phyloP scores from a whole-genome alignment of 495 filamentous ascomycete genomes.

The Copromyces sp. region DNA sequence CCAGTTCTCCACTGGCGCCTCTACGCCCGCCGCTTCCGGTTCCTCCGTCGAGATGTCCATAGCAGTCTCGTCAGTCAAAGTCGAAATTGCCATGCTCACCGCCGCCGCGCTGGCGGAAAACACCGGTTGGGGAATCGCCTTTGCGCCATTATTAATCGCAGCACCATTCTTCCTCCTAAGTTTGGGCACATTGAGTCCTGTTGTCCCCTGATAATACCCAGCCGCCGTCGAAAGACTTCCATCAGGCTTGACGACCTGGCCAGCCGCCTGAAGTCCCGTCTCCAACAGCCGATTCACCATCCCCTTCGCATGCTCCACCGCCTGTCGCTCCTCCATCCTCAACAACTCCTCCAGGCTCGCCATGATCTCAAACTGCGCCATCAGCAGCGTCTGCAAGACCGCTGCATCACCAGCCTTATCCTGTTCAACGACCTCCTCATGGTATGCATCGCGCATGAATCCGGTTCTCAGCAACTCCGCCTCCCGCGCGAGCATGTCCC shows the following conservation, averaged over 20 bases:
- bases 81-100: background rate
- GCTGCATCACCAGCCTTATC: slow-evolving; percentile 72
- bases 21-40: background rate
- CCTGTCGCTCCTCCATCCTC: slow-evolving; percentile 70
- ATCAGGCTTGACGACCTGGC: slow-evolving; percentile 84
- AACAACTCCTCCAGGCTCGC: slow-evolving; percentile 70
- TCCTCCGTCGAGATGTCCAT: background rate
- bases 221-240: slow-evolving; percentile 54
- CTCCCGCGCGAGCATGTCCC: slow-evolving; percentile 64
- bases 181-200: slow-evolving; percentile 20
- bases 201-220: slow-evolving; percentile 49
- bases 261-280: slow-evolving; percentile 57
- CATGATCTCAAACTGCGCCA: slow-evolving; percentile 86
- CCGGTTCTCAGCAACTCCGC: slow-evolving; percentile 73
- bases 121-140: background rate
- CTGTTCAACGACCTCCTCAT: slow-evolving; percentile 69
- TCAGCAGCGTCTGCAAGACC: slow-evolving; percentile 69
- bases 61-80: background rate
- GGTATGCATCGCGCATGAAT: slow-evolving; percentile 71
- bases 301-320: slow-evolving; percentile 66
- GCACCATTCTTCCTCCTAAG: background rate
- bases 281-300: slow-evolving; percentile 72
- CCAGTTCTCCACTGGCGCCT: background rate
- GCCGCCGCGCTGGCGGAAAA: background rate
- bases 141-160: background rate